phyloP scores from a whole-genome alignment of 768 basidiomycete species.

The Nidularia sp. region DNA sequence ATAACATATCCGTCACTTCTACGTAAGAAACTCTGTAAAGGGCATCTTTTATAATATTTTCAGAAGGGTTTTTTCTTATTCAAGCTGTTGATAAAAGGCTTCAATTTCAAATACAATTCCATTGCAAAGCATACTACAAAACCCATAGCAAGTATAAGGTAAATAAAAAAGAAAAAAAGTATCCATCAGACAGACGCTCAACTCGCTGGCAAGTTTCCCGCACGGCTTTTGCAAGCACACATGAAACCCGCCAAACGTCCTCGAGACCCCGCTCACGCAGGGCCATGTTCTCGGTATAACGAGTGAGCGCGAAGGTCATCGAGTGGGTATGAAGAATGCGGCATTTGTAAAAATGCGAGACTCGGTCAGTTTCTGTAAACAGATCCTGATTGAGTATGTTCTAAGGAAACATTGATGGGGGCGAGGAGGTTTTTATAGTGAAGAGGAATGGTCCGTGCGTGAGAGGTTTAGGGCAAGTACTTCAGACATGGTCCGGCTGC shows the following conservation, averaged over 20 bases:
- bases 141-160: too few relatives aligned
- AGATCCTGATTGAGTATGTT: conserved; percentile 82
- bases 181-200: conserved; percentile 64
- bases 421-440: too few relatives aligned
- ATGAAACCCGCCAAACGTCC: conserved; percentile 51
- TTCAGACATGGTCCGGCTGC: too few relatives aligned
- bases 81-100: too few relatives aligned
- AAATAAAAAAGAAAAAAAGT: conserved; percentile 1
- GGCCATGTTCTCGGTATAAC: conserved; percentile 64
- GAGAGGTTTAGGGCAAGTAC: too few relatives aligned
- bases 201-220: conserved; percentile 42
- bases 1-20: too few relatives aligned
- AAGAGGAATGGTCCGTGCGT: too few relatives aligned
- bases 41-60: too few relatives aligned
- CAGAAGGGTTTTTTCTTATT: too few relatives aligned
- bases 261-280: conserved; percentile 37
- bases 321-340: conserved; percentile 66
- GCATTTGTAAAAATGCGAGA: conserved; percentile 79
- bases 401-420: conserved; percentile 29
- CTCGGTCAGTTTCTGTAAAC: conserved; percentile 79
- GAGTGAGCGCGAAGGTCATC: conserved; percentile 64
- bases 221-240: conserved; percentile 20
- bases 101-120: too few relatives aligned
- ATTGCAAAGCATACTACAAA: too few relatives aligned
- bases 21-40: too few relatives aligned